Percentiles rank a stretch among this genome's conserved stretches.
phyloP scores from a whole-genome alignment of 306 rosid species.

The Prunus mongolica region DNA sequence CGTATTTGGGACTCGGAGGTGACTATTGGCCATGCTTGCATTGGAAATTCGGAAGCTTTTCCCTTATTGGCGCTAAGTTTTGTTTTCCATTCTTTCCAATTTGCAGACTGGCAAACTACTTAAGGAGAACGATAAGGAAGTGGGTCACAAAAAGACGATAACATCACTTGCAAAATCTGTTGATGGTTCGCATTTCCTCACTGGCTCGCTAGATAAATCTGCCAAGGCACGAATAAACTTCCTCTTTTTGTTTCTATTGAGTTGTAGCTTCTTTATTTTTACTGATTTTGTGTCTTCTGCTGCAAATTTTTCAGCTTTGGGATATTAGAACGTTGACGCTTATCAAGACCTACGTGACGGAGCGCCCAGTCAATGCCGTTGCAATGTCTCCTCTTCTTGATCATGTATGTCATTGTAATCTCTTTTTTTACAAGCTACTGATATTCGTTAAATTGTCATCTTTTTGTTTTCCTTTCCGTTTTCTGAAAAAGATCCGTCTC shows the following conservation, averaged over 20 bases:
- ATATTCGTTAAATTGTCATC: not conserved
- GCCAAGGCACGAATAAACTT: conserved; percentile 51
- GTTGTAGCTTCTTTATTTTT: not conserved
- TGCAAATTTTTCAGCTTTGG: conserved; percentile 61
- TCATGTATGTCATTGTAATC: conserved; percentile 56
- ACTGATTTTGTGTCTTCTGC: conserved; percentile 5
- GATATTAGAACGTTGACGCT: conserved; percentile 78
- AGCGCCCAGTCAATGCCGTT: conserved; percentile 96
- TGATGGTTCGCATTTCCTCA: conserved; percentile 75
- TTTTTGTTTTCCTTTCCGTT: not conserved
- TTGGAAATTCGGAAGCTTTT: not conserved
- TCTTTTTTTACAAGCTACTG: not conserved
- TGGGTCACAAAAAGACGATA: conserved; percentile 70
- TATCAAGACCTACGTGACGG: conserved; percentile 80
- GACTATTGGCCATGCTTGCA: not conserved
- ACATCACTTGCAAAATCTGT: conserved; percentile 70
- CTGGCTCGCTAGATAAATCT: conserved; percentile 89
- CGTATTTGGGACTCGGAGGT: conserved; percentile 98
- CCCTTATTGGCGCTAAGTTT: not conserved
- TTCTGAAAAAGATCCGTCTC: not conserved
- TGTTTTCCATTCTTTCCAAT: not conserved
- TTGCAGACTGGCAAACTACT: conserved; percentile 77
- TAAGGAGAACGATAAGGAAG: conserved; percentile 69
- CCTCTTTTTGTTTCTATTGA: not conserved
- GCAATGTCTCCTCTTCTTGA: conserved; percentile 87